Evolutionary conservation across 768 basidiomycete species (phyloP).

Genomic region (Leccinum incarnatum): DNA sequence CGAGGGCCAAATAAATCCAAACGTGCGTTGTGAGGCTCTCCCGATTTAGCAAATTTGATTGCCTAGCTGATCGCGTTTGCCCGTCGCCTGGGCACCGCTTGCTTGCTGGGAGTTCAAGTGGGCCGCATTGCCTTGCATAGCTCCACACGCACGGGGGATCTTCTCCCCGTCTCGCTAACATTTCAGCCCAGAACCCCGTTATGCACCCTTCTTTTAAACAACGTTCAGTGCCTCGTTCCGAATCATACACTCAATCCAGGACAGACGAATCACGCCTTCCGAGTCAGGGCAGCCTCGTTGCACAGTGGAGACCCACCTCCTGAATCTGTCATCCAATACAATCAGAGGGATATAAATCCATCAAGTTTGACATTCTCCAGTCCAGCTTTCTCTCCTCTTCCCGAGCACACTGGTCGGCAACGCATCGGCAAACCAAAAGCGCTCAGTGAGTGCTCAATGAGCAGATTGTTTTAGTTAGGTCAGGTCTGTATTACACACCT

Average conservation of each 20-base stretch:
- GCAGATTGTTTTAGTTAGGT: too few species aligned
- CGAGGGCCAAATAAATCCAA: conserved; percentile 35
- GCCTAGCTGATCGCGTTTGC: conserved; percentile 7
- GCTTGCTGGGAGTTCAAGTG: conserved; percentile 9
- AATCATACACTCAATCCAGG: background rate
- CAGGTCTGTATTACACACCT: too few species aligned
- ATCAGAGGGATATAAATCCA: background rate
- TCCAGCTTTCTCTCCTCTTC: background rate
- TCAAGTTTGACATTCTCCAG: background rate
- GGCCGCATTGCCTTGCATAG: conserved; percentile 13
- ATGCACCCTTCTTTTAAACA: background rate
- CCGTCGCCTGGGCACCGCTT: conserved; percentile 18
- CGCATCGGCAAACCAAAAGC: background rate
- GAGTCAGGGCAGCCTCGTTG: background rate
- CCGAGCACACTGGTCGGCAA: background rate
- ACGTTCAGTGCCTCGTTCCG: conserved; percentile 4
- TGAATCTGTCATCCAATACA: background rate
- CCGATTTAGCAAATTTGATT: conserved; percentile 8
- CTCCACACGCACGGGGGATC: background rate
- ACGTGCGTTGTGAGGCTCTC: conserved; percentile 9
- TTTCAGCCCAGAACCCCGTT: conserved; percentile 6
- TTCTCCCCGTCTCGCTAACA: background rate
- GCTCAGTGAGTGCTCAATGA: too few species aligned
- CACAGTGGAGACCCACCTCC: background rate
- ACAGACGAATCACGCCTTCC: background rate